A percentile compares a stretch with the other conserved stretches of the same genome.
Evolutionary conservation across 768 basidiomycete genomes (phyloP).

Genomic region (Mrakia gelida): DNA sequence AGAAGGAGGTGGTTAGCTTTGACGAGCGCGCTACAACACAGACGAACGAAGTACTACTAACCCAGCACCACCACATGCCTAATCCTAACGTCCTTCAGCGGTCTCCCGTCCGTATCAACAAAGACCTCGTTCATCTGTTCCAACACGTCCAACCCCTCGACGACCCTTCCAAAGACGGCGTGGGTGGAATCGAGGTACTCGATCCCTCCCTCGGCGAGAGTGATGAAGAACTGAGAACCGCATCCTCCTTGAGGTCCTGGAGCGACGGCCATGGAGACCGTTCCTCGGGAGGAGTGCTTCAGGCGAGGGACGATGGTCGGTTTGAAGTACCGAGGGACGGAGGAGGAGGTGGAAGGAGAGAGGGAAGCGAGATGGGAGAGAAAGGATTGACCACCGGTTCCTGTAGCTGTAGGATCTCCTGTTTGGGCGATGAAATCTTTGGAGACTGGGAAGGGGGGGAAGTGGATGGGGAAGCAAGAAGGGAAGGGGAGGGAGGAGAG

Average conservation of each 20-base stretch:
- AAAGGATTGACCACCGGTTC: conserved; percentile 86
- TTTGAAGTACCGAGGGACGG: conserved; percentile 71
- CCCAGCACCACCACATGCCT: conserved; percentile 93
- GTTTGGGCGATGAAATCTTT: conserved; percentile 95
- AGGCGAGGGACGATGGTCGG: conserved; percentile 52
- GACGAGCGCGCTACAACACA: neutral
- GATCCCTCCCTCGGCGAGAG: conserved; percentile 71
- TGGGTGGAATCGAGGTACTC: conserved; percentile 94
- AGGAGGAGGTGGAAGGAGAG: conserved; percentile 47
- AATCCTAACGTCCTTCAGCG: conserved; percentile 90
- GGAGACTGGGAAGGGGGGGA: conserved; percentile 59
- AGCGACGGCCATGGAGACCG: conserved; percentile 95
- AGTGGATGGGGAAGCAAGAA: conserved; percentile 62
- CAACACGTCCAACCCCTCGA: conserved; percentile 86
- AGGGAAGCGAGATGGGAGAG: conserved; percentile 60
- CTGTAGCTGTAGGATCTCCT: conserved; percentile 94
- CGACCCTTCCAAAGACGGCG: conserved; percentile 90
- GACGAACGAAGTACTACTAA: conserved; percentile 46
- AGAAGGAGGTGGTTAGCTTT: neutral
- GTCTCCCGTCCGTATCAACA: conserved; percentile 79
- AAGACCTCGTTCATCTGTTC: conserved; percentile 90
- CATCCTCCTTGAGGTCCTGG: conserved; percentile 70
- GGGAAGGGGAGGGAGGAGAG: neutral
- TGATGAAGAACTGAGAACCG: conserved; percentile 96
- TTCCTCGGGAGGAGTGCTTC: conserved; percentile 79